These are phyloP conservation scores for Rhizopogon vulgaris DNA, from an alignment of 768 basidiomycete species.

Conservation along the genomic window DNA sequence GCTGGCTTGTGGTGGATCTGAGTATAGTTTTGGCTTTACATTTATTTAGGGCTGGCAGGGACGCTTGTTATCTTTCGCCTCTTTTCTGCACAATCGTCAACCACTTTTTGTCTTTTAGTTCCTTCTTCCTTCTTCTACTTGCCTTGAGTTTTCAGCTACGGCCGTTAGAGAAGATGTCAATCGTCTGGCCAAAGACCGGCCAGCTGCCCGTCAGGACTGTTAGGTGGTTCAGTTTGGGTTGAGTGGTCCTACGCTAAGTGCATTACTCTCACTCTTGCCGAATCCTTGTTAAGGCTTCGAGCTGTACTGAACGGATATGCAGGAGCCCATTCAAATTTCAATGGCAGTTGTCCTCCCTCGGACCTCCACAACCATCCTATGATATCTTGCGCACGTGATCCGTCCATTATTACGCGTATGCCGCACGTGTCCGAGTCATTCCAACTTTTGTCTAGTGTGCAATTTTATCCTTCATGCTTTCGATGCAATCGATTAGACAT, in stretches of 20 bases:
- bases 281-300: background rate
- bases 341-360: no score
- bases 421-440: background rate
- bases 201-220: background rate
- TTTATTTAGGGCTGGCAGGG: slow-evolving; percentile 33
- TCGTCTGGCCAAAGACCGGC: background rate
- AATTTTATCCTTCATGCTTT: no score
- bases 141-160: background rate
- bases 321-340: no score
- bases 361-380: background rate
- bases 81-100: slow-evolving; percentile 7
- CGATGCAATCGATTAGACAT: no score
- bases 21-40: slow-evolving; percentile 11
- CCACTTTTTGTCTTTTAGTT: slow-evolving; percentile 1
- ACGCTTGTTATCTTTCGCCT: slow-evolving; percentile 9
- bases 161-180: background rate
- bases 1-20: slow-evolving; percentile 3
- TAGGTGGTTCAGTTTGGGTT: background rate
- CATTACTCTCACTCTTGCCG: background rate
- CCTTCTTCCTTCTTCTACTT: background rate
- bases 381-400: slow-evolving; percentile 1
- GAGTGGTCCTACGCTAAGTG: background rate
- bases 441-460: no score
- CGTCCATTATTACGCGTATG: background rate
- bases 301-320: background rate